A percentile compares a stretch with the other conserved stretches of the same genome.
These are phyloP conservation scores for Phytophthora pinifolia DNA, from an alignment of 352 stramenopile genomes.

Conservation along the genomic window DNA sequence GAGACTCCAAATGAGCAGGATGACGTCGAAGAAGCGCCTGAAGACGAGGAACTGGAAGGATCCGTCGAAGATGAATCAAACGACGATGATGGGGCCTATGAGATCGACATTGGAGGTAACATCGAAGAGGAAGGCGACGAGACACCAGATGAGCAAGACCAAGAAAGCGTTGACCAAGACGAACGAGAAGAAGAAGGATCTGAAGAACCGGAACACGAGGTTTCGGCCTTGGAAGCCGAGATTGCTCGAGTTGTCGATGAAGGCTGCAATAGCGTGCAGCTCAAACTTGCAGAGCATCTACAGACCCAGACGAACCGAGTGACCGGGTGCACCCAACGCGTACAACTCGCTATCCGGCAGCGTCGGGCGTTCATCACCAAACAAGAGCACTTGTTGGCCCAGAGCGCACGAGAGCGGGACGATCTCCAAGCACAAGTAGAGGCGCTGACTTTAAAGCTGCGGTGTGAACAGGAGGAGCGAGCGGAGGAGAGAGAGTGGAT, in stretches of 20 bases:
- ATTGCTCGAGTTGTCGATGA: conserved; percentile 29
- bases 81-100: conserved; percentile 9
- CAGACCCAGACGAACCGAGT: conserved; percentile 13
- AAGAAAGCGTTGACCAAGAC: neutral
- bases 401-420: conserved; percentile 7
- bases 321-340: conserved; percentile 5
- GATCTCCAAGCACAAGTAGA: conserved; percentile 21
- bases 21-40: conserved; percentile 4
- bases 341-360: conserved; percentile 13
- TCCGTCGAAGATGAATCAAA: conserved; percentile 5
- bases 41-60: neutral
- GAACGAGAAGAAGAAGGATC: neutral
- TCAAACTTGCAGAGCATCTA: conserved; percentile 11
- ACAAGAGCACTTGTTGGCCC: conserved; percentile 3
- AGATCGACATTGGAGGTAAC: conserved; percentile 18
- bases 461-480: conserved; percentile 46
- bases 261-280: conserved; percentile 13
- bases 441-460: conserved; percentile 20
- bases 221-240: conserved; percentile 19
- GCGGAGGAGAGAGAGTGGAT: conserved; percentile 68
- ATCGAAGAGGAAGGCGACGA: neutral
- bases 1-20: conserved; percentile 1
- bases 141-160: neutral
- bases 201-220: conserved; percentile 9
- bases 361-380: conserved; percentile 3